These are phyloP conservation scores for Malbranchea zuffiana DNA, from an alignment of 2,329 filamentous ascomycete species.

Conservation along the genomic window DNA sequence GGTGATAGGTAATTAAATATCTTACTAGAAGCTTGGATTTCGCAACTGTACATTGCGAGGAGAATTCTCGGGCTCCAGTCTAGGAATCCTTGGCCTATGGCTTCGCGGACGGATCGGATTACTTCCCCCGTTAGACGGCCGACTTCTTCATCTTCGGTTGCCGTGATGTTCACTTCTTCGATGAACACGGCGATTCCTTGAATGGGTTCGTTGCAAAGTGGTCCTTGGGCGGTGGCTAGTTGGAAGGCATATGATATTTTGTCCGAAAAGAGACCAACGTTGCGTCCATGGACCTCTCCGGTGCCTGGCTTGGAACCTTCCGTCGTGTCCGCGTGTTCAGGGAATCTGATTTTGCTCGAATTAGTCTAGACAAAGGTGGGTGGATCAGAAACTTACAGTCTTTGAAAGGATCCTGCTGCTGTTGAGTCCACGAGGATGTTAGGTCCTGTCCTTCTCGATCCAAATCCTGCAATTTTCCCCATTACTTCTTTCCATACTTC, in stretches of 20 bases:
- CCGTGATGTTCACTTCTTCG: slow-evolving; percentile 60
- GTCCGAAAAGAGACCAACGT: slow-evolving; percentile 62
- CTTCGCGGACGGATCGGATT: slow-evolving; percentile 75
- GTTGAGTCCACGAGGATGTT: slow-evolving; percentile 85
- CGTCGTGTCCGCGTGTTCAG: not conserved
- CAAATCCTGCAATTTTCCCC: slow-evolving; percentile 80
- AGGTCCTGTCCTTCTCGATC: slow-evolving; percentile 70
- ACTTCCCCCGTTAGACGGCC: slow-evolving; percentile 84
- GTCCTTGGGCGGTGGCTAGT: slow-evolving; percentile 75
- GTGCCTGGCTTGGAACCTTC: not conserved
- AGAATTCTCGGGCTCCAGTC: slow-evolving; percentile 95
- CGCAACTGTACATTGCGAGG: slow-evolving; percentile 94
- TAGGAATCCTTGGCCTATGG: slow-evolving; percentile 75
- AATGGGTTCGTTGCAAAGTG: slow-evolving; percentile 83
- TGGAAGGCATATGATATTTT: slow-evolving; percentile 93
- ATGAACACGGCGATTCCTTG: slow-evolving; percentile 88
- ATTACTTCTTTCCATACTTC: slow-evolving; percentile 69
- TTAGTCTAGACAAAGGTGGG: not conserved
- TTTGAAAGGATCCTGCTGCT: slow-evolving; percentile 56
- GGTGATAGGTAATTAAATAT: too few species aligned
- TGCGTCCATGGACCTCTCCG: slow-evolving; percentile 17
- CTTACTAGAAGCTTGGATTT: slow-evolving; percentile 86
- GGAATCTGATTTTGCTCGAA: slow-evolving; percentile 4
- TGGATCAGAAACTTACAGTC: slow-evolving; percentile 37
- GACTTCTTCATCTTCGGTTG: slow-evolving; percentile 47